Percentiles rank a stretch among this genome's conserved stretches.
Evolutionary conservation across 2,329 filamentous ascomycete species (phyloP).

Genomic region (Mycosphaerelloides madeirae): DNA sequence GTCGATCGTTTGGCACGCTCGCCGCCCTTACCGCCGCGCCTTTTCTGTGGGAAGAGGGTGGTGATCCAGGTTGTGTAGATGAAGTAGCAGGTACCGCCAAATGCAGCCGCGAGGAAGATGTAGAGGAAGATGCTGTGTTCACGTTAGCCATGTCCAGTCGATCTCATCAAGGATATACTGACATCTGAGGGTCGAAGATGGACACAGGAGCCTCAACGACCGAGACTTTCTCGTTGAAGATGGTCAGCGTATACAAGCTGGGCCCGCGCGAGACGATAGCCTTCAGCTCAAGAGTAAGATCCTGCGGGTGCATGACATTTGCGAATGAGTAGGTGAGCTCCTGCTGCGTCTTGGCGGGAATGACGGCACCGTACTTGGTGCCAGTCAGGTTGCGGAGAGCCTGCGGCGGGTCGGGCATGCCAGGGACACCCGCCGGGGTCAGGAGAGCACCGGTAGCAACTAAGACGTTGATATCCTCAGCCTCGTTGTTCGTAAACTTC

Average conservation of each 20-base stretch:
- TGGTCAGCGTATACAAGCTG: conserved; percentile 71
- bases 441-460: conserved; percentile 72
- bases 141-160: conserved; percentile 4
- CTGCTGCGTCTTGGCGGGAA: conserved; percentile 71
- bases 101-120: conserved; percentile 75
- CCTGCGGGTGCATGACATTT: conserved; percentile 88
- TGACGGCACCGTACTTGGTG: conserved; percentile 65
- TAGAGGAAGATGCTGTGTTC: conserved; percentile 85
- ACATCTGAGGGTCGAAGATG: conserved; percentile 96
- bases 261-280: conserved; percentile 66
- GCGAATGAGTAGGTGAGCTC: conserved; percentile 77
- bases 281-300: conserved; percentile 71
- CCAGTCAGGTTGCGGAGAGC: conserved; percentile 82
- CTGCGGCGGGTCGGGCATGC: conserved; percentile 47
- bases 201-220: conserved; percentile 87
- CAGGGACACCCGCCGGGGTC: conserved; percentile 50
- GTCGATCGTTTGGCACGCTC: conserved; percentile 61
- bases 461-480: conserved; percentile 66
- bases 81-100: conserved; percentile 81
- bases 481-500: conserved; percentile 79
- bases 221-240: conserved; percentile 76
- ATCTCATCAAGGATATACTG: conserved; percentile 36
- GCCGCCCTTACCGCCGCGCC: conserved; percentile 54
- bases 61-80: conserved; percentile 98
- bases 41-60: conserved; percentile 85